A percentile compares a stretch with the other conserved stretches of the same genome.
Evolutionary conservation across 768 basidiomycete species (phyloP).

Genomic region (Lactarius evosmus): DNA sequence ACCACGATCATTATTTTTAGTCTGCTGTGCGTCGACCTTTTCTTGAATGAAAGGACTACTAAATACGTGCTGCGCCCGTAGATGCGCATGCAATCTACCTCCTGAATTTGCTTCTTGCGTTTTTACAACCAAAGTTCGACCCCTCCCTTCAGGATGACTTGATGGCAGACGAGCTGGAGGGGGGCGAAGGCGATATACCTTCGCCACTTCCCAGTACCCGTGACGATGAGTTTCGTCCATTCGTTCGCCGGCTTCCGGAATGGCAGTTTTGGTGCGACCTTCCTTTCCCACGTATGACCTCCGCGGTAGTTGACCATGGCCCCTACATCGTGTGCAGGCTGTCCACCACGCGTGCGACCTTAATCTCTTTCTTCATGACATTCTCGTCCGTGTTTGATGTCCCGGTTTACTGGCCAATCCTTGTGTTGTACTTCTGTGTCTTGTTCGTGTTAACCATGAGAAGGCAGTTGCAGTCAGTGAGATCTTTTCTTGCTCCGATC

Average conservation of each 20-base stretch:
- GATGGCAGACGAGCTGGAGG: constrained; percentile 92
- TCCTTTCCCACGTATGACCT: neutral
- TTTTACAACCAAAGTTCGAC: constrained; percentile 97
- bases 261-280: constrained; percentile 87
- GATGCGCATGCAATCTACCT: constrained; percentile 95
- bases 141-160: constrained; percentile 93
- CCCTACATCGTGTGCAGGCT: constrained; percentile 53
- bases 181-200: constrained; percentile 52
- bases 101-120: constrained; percentile 93
- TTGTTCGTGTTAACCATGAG: constrained; percentile 95
- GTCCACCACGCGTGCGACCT: constrained; percentile 84
- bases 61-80: constrained; percentile 30
- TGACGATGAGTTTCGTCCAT: constrained; percentile 97
- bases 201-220: constrained; percentile 60
- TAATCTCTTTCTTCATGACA: constrained; percentile 77
- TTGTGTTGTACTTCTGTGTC: constrained; percentile 95
- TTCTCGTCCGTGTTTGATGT: constrained; percentile 87
- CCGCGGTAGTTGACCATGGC: constrained; percentile 4
- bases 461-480: constrained; percentile 86
- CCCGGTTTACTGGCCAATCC: constrained; percentile 99
- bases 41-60: neutral
- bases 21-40: constrained; percentile 59
- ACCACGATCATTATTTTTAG: constrained; percentile 35
- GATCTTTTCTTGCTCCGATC: neutral
- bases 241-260: constrained; percentile 91